Conservation (phyloP, 331 rosid species). For the Pyracantha coccinea region DNA sequence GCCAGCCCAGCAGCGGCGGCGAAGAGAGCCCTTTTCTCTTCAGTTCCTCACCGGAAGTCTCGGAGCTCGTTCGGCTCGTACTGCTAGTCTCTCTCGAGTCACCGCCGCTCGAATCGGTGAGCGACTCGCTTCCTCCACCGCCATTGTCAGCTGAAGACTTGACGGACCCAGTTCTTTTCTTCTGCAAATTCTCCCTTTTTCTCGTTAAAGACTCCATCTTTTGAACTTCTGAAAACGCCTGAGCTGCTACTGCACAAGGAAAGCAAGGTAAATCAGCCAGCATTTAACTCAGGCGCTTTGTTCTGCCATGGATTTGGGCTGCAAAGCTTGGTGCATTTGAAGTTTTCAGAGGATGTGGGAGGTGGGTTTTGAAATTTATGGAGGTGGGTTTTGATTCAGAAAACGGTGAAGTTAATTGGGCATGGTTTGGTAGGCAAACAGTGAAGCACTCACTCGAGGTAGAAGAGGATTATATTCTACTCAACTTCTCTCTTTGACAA, state of each 20-base stretch:
- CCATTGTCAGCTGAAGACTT: conserved; percentile 18
- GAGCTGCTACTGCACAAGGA: conserved; percentile 17
- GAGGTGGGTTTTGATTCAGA: conserved; percentile 4
- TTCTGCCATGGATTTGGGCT: neutral
- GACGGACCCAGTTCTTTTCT: conserved; percentile 28
- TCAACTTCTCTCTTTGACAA: neutral
- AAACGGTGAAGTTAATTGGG: conserved; percentile 16
- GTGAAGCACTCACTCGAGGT: neutral
- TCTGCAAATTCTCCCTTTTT: conserved; percentile 35
- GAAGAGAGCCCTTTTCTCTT: conserved; percentile 41
- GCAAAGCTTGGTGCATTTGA: neutral
- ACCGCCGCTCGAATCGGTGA: conserved; percentile 45
- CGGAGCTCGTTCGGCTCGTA: conserved; percentile 44
- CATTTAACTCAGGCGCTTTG: neutral
- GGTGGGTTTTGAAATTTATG: conserved; percentile 14
- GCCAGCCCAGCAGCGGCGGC: conserved; percentile 67
- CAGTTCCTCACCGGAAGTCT: conserved; percentile 28
- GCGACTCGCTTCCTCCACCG: conserved; percentile 29
- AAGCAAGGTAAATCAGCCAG: conserved; percentile 23
- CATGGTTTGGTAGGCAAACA: conserved; percentile 4
- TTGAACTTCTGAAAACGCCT: conserved; percentile 24
- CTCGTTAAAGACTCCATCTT: conserved; percentile 53
- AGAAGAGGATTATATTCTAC: neutral
- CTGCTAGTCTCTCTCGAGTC: conserved; percentile 45
- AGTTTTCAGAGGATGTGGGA: conserved; percentile 2